phyloP scores from a whole-genome alignment of 768 basidiomycete species.

The Boletus rufocinnamomeus region DNA sequence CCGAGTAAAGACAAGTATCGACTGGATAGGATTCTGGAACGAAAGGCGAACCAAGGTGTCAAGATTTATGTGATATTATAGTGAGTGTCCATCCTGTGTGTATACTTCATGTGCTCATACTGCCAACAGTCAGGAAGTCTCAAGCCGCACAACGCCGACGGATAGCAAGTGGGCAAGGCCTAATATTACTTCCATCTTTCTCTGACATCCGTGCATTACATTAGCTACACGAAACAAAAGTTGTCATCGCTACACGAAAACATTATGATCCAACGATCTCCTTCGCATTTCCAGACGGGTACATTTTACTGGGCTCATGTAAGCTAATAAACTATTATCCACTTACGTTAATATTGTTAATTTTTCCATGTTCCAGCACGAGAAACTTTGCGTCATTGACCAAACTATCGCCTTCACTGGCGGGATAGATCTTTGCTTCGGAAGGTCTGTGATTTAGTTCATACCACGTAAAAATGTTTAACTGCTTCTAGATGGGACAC shows the following conservation, averaged over 20 bases:
- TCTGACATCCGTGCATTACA: slow-evolving; percentile 10
- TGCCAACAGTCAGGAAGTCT: slow-evolving; percentile 81
- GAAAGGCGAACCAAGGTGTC: slow-evolving; percentile 93
- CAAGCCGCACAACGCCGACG: slow-evolving; percentile 89
- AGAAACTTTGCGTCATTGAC: slow-evolving; percentile 97
- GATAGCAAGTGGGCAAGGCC: slow-evolving; percentile 74
- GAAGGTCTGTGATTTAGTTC: slow-evolving; percentile 49
- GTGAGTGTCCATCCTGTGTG: slow-evolving; percentile 43
- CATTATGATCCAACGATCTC: slow-evolving; percentile 95
- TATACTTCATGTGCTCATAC: slow-evolving; percentile 5
- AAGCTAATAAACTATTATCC: slow-evolving; percentile 27
- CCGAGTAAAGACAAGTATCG: slow-evolving; percentile 85
- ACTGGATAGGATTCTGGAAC: slow-evolving; percentile 80
- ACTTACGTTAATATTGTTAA: not conserved
- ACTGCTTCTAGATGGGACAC: slow-evolving; percentile 81
- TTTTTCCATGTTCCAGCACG: slow-evolving; percentile 59
- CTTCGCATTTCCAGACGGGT: slow-evolving; percentile 95
- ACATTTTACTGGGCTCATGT: slow-evolving; percentile 99
- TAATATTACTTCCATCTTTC: not conserved
- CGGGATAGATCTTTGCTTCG: slow-evolving; percentile 92
- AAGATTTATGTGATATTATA: slow-evolving; percentile 96
- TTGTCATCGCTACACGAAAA: slow-evolving; percentile 82
- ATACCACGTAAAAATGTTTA: not conserved
- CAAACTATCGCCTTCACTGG: slow-evolving; percentile 98
- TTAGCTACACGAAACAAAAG: slow-evolving; percentile 83